Evolutionary conservation across 805 yeast species (phyloP).

Genomic region (Cyberlindnera mrakii): DNA sequence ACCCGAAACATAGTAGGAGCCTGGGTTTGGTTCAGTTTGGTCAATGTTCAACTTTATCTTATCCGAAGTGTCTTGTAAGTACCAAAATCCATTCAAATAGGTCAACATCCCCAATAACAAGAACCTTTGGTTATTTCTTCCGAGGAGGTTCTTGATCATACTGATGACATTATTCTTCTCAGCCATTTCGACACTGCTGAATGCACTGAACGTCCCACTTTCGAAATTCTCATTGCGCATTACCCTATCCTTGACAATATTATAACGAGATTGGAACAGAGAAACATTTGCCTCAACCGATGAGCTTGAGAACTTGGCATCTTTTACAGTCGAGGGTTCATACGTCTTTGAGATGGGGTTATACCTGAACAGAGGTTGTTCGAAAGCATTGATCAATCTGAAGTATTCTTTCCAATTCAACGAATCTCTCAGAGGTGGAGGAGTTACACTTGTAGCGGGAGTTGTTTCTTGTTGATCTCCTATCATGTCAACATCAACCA

Average conservation of each 20-base stretch:
- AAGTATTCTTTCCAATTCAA: slow-evolving; percentile 72
- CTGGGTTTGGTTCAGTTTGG: slow-evolving; percentile 56
- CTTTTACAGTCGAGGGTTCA: slow-evolving; percentile 26
- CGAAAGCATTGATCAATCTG: slow-evolving; percentile 54
- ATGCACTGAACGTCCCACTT: slow-evolving; percentile 26
- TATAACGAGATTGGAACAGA: slow-evolving; percentile 49
- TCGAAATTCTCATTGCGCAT: slow-evolving; percentile 74
- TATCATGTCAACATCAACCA: slow-evolving; percentile 8
- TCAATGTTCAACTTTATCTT: slow-evolving; percentile 52
- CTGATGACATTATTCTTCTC: slow-evolving; percentile 38
- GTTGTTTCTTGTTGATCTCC: slow-evolving; percentile 7
- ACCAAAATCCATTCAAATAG: slow-evolving; percentile 60
- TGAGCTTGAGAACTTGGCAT: slow-evolving; percentile 22
- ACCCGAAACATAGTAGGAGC: slow-evolving; percentile 67
- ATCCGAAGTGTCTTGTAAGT: slow-evolving; percentile 78
- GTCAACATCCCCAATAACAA: slow-evolving; percentile 72
- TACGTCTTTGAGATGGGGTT: slow-evolving; percentile 60
- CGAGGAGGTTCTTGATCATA: slow-evolving; percentile 75
- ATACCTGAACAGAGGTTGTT: slow-evolving; percentile 60
- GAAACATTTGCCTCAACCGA: slow-evolving; percentile 28
- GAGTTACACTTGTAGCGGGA: slow-evolving; percentile 23
- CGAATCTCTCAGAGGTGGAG: slow-evolving; percentile 21
- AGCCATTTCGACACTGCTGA: slow-evolving; percentile 24
- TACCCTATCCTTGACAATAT: slow-evolving; percentile 62
- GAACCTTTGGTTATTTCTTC: slow-evolving; percentile 74